Evolutionary conservation across 352 stramenopile genomes (phyloP).

Genomic region (Phytophthora capsici): DNA sequence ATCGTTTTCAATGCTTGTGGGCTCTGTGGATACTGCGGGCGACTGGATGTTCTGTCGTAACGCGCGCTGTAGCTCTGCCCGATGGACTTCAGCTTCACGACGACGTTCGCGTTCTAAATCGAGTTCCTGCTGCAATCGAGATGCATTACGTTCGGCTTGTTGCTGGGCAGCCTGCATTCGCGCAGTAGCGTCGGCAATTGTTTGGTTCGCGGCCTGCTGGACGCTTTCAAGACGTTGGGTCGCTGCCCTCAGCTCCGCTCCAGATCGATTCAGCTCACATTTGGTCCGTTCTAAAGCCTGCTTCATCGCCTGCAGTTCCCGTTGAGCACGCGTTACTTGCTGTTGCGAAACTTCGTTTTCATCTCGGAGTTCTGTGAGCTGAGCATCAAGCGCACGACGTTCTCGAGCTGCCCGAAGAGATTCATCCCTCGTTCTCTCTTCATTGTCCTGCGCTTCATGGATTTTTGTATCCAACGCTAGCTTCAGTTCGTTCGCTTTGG

Average conservation of each 20-base stretch:
- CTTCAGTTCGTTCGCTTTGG: constrained; percentile 64
- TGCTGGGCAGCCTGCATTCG: constrained; percentile 61
- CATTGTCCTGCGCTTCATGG: constrained; percentile 53
- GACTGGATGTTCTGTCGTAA: constrained; percentile 40
- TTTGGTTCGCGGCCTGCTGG: constrained; percentile 67
- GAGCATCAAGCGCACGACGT: constrained; percentile 63
- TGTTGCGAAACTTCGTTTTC: constrained; percentile 53
- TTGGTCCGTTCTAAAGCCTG: constrained; percentile 63
- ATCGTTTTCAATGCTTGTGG: constrained; percentile 4
- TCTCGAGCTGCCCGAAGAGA: constrained; percentile 49
- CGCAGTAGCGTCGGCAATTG: constrained; percentile 57
- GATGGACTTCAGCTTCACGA: constrained; percentile 64
- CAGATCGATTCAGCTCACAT: constrained; percentile 52
- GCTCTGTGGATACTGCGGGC: constrained; percentile 11
- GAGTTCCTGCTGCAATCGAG: constrained; percentile 56
- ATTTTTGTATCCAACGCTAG: constrained; percentile 57
- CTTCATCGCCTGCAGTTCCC: constrained; percentile 54
- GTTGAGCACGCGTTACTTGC: constrained; percentile 54
- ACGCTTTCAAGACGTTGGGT: constrained; percentile 59
- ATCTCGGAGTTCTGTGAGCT: constrained; percentile 54
- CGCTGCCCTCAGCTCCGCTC: constrained; percentile 48
- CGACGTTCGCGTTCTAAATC: constrained; percentile 64
- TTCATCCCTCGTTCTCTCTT: constrained; percentile 64
- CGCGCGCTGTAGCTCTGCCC: constrained; percentile 60
- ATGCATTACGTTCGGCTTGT: constrained; percentile 51